Conservation (phyloP, 495 filamentous ascomycete genomes). For the Chlorociboria aeruginascens region DNA sequence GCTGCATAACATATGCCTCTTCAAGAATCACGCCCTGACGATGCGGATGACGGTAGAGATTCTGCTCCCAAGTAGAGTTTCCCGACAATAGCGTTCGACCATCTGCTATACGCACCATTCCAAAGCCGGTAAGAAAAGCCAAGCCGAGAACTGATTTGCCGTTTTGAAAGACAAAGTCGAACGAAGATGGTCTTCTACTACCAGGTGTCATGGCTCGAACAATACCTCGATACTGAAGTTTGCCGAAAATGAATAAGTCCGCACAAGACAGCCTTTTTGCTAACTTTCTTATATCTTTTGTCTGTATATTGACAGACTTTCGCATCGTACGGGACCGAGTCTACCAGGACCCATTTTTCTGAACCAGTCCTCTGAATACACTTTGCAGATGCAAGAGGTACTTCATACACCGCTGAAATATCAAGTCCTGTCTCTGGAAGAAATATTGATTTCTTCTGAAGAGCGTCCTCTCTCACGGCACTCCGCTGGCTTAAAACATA, state of each 20-base stretch:
- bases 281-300: no score
- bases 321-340: slow-evolving; percentile 16
- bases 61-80: slow-evolving; percentile 30
- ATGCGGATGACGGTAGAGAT: slow-evolving; percentile 46
- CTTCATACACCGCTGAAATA: background rate
- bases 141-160: slow-evolving; percentile 9
- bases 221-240: slow-evolving; percentile 34
- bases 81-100: slow-evolving; percentile 27
- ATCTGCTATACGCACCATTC: slow-evolving; percentile 31
- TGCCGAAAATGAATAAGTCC: slow-evolving; percentile 31
- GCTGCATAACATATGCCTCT: slow-evolving; percentile 41
- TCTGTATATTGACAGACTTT: background rate
- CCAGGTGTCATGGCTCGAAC: slow-evolving; percentile 14
- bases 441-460: slow-evolving; percentile 11
- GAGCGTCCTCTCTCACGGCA: slow-evolving; percentile 2
- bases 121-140: slow-evolving; percentile 38
- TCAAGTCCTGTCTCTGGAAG: slow-evolving; percentile 14
- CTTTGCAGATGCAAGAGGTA: slow-evolving; percentile 6
- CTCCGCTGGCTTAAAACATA: no score
- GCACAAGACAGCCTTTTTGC: slow-evolving; percentile 23
- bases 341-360: slow-evolving; percentile 15
- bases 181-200: background rate
- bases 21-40: slow-evolving; percentile 32
- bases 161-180: slow-evolving; percentile 21
- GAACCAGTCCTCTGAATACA: slow-evolving; percentile 1